These are phyloP conservation scores for Fagopyrum tataricum DNA, from an alignment of 148 eudicot species.

Conservation along the genomic window DNA sequence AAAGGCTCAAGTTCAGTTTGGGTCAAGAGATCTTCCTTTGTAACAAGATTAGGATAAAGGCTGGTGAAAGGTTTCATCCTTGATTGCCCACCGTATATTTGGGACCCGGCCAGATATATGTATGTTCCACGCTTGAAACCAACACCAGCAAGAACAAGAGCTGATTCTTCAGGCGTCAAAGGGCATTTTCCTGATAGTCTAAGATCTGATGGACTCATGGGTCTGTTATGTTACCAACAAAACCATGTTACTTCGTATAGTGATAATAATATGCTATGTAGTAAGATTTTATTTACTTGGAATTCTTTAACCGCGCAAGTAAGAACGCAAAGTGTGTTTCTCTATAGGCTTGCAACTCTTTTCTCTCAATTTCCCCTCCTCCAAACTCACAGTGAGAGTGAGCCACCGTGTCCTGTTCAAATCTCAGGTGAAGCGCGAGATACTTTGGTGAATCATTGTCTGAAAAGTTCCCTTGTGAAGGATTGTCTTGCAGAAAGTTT, in stretches of 20 bases:
- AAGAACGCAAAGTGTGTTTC: slow-evolving; percentile 76
- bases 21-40: slow-evolving; percentile 80
- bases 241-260: background rate
- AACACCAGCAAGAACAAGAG: slow-evolving; percentile 73
- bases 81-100: slow-evolving; percentile 61
- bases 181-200: slow-evolving; percentile 80
- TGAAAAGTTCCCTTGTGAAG: slow-evolving; percentile 15
- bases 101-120: slow-evolving; percentile 85
- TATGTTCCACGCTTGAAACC: slow-evolving; percentile 53
- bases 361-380: slow-evolving; percentile 70
- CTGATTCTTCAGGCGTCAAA: slow-evolving; percentile 94
- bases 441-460: slow-evolving; percentile 37
- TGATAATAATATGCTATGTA: no score
- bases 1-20: background rate
- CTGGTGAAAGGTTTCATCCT: slow-evolving; percentile 59
- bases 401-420: slow-evolving; percentile 95
- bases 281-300: slow-evolving; percentile 26
- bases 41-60: slow-evolving; percentile 74
- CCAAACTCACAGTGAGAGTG: slow-evolving; percentile 93
- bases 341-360: slow-evolving; percentile 70
- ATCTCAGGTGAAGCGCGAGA: slow-evolving; percentile 90
- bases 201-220: slow-evolving; percentile 49
- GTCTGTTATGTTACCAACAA: slow-evolving; percentile 24
- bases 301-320: slow-evolving; percentile 52
- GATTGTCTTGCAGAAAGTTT: slow-evolving; percentile 29